These are phyloP conservation scores for Picea abies DNA, from an alignment of 83 land plant species.

Conservation along the genomic window DNA sequence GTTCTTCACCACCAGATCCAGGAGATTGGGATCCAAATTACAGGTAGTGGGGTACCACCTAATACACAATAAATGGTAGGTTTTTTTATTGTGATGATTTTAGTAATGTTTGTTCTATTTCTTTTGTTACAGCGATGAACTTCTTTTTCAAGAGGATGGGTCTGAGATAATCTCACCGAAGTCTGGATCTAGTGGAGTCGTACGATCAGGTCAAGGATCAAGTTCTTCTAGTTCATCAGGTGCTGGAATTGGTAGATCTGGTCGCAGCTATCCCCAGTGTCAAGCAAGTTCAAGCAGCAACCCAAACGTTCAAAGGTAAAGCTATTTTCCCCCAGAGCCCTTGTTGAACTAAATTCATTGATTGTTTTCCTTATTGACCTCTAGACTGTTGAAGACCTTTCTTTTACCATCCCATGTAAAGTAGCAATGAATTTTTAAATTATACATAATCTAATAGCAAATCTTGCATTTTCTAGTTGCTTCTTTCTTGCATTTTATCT, in stretches of 20 bases:
- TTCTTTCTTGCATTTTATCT: neutral
- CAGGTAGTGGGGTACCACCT: constrained; percentile 43
- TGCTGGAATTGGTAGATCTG: constrained; percentile 34
- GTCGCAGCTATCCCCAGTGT: constrained; percentile 16
- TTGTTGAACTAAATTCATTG: neutral
- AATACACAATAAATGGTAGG: neutral
- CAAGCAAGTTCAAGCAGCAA: constrained; percentile 21
- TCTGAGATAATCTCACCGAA: constrained; percentile 35
- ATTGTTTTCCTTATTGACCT: neutral
- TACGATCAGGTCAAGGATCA: constrained; percentile 33
- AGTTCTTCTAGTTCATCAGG: constrained; percentile 22
- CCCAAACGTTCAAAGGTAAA: constrained; percentile 34
- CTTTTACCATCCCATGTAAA: neutral
- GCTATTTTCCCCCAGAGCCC: neutral
- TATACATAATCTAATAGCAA: too few relatives aligned
- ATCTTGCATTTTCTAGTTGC: neutral
- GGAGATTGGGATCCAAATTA: constrained; percentile 97
- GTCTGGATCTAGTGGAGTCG: constrained; percentile 35
- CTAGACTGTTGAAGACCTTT: neutral
- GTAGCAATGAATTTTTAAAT: too few relatives aligned
- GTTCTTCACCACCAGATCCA: constrained; percentile 55
- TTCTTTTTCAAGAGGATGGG: constrained; percentile 64
- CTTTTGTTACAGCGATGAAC: constrained; percentile 63
- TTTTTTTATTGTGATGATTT: constrained; percentile 3
- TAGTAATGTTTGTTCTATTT: neutral